phyloP scores from a whole-genome alignment of 331 rosid species.

The Arachis monticola region DNA sequence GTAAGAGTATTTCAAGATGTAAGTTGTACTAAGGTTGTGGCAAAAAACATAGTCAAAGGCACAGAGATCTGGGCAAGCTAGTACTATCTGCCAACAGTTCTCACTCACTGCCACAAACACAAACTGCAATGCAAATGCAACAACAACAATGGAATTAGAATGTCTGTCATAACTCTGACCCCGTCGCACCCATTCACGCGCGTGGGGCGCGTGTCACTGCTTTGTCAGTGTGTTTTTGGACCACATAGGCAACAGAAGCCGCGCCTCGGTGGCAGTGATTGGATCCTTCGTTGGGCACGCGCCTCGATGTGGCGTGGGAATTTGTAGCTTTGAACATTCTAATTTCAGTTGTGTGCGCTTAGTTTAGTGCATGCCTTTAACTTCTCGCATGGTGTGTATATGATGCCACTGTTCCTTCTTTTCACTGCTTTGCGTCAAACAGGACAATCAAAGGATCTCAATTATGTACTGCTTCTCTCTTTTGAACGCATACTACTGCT shows the following conservation, averaged over 20 bases:
- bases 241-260: constrained; percentile 14
- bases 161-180: constrained; percentile 29
- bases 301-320: constrained; percentile 46
- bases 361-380: constrained; percentile 23
- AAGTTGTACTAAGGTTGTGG: no score
- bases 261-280: constrained; percentile 35
- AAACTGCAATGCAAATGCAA: constrained; percentile 30
- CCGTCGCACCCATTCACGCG: constrained; percentile 29
- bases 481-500: no score
- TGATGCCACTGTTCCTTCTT: constrained; percentile 9
- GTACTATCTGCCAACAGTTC: constrained; percentile 20
- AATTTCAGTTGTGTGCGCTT: background rate
- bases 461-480: no score
- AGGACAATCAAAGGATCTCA: background rate
- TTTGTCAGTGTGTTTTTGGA: constrained; percentile 33
- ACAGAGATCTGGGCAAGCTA: constrained; percentile 38
- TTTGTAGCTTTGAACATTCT: constrained; percentile 55
- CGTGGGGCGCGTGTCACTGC: constrained; percentile 43
- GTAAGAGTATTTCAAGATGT: no score
- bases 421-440: background rate
- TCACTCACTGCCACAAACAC: constrained; percentile 30
- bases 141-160: constrained; percentile 26
- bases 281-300: constrained; percentile 44
- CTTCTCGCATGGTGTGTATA: background rate
- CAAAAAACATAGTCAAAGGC: constrained; percentile 43